Conservation (phyloP, 164 flowering plant genomes). For the Umbellularia californica region DNA sequence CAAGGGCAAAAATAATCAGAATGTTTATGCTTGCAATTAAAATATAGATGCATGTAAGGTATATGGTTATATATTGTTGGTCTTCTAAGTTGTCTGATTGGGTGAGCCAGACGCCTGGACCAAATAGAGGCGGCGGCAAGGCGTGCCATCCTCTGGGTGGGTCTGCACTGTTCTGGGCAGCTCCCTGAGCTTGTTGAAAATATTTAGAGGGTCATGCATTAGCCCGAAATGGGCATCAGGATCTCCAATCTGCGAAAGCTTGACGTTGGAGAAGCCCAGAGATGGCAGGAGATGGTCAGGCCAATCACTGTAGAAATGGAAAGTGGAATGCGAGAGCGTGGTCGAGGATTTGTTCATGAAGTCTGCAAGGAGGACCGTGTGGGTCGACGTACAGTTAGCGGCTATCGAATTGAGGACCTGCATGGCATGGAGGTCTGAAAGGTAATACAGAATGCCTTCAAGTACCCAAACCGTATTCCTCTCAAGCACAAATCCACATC, state of each 20-base stretch:
- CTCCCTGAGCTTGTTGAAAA: constrained; percentile 75
- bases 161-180: constrained; percentile 71
- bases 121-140: constrained; percentile 76
- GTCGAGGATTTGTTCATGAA: constrained; percentile 86
- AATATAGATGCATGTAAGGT: constrained; percentile 9
- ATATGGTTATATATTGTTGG: constrained; percentile 8
- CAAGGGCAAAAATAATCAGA: constrained; percentile 7
- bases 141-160: constrained; percentile 82
- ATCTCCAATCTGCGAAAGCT: constrained; percentile 84
- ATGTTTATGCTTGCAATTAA: constrained; percentile 9
- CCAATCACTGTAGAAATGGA: constrained; percentile 86
- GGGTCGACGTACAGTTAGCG: constrained; percentile 41
- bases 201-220: constrained; percentile 64
- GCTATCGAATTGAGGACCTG: constrained; percentile 68
- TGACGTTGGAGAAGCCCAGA: constrained; percentile 71
- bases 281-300: constrained; percentile 85
- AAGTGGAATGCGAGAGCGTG: constrained; percentile 46
- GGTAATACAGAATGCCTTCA: constrained; percentile 82
- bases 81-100: constrained; percentile 28
- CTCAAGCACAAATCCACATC: constrained; percentile 60
- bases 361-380: constrained; percentile 79
- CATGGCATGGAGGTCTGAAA: constrained; percentile 58
- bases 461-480: constrained; percentile 81
- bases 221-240: constrained; percentile 90
- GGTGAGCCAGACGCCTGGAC: constrained; percentile 79